Evolutionary conservation across 345 rosid genomes (phyloP).

Genomic region (Crucihimalaya himalaica): DNA sequence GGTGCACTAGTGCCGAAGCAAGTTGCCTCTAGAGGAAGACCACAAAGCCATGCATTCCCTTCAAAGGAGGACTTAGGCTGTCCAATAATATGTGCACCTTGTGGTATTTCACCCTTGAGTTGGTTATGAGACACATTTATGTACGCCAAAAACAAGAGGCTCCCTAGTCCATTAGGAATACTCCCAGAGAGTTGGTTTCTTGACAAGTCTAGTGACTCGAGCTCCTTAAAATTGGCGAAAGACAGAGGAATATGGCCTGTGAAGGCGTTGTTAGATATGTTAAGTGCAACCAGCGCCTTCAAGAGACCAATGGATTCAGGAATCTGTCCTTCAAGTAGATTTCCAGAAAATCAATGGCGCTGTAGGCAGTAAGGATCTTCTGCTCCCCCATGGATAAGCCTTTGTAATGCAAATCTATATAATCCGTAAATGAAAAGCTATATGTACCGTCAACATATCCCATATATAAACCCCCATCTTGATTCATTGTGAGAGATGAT

Average conservation of each 20-base stretch:
- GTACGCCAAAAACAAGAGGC: neutral
- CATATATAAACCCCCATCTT: neutral
- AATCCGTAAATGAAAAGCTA: accelerated
- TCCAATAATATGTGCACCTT: conserved; percentile 21
- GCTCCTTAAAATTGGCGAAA: neutral
- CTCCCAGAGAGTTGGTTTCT: neutral
- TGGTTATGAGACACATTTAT: conserved; percentile 27
- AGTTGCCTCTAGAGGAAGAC: conserved; percentile 8
- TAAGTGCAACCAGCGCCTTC: neutral
- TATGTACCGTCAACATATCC: accelerated
- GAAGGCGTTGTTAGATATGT: conserved; percentile 8
- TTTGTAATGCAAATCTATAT: neutral
- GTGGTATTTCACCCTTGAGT: conserved; percentile 27
- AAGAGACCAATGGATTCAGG: conserved; percentile 9
- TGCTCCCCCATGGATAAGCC: neutral
- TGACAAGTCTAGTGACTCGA: neutral
- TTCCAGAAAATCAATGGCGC: conserved; percentile 8
- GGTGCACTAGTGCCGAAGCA: neutral
- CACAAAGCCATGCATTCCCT: conserved; percentile 30
- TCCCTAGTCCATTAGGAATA: conserved; percentile 10
- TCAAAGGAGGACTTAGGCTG: conserved; percentile 20
- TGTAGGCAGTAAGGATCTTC: neutral
- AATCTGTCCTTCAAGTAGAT: neutral
- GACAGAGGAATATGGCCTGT: conserved; percentile 3
- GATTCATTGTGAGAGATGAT: neutral